Conservation (phyloP, 164 flowering plant species). For the Macadamia tetraphylla region DNA sequence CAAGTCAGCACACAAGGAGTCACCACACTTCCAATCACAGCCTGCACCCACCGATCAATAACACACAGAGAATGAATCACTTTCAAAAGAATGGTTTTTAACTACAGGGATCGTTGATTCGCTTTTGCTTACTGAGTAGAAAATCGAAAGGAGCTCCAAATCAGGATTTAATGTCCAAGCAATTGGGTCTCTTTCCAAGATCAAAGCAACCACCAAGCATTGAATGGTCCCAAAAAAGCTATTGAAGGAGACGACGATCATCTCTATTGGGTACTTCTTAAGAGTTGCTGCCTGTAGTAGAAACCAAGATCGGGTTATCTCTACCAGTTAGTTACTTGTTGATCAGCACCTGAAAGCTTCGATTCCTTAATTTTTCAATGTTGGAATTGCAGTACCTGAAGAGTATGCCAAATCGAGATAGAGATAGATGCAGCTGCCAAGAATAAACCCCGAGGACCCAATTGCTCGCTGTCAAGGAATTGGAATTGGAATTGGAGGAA, state of each 20-base stretch:
- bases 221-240: conserved; percentile 30
- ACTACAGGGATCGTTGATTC: neutral
- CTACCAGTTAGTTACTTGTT: too few relatives aligned
- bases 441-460: conserved; percentile 1
- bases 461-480: neutral
- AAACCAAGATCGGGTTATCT: neutral
- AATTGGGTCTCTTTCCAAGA: conserved; percentile 24
- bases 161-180: conserved; percentile 31
- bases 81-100: too few relatives aligned
- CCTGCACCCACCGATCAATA: conserved; percentile 14
- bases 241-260: conserved; percentile 30
- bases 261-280: conserved; percentile 23
- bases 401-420: neutral
- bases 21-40: conserved; percentile 26
- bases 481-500: neutral
- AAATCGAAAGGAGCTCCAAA: conserved; percentile 26
- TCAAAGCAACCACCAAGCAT: conserved; percentile 18
- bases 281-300: conserved; percentile 22
- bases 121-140: conserved; percentile 33
- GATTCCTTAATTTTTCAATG: too few relatives aligned
- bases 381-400: neutral
- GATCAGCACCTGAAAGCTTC: neutral
- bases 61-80: too few relatives aligned
- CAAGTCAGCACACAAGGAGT: conserved; percentile 24
- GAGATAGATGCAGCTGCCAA: neutral